Percentiles rank a stretch among this genome's conserved stretches.
Evolutionary conservation across 345 rosid species (phyloP).

Genomic region (rapeseed (Brassica napus)): Da-Ae NC_063451.1:13710501-13711000

Average conservation of each 20-base stretch:
- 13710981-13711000: slow-evolving; percentile 96
- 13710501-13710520: slow-evolving; percentile 84
- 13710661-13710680: slow-evolving; percentile 86
- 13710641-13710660: slow-evolving; percentile 63
- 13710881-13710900: slow-evolving; percentile 63
- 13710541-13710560: slow-evolving; percentile 54
- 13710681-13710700: slow-evolving; percentile 79
- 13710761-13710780: slow-evolving; percentile 86
- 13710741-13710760: slow-evolving; percentile 97
- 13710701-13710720: slow-evolving; percentile 94
- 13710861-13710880: neutral
- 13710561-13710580: slow-evolving; percentile 61
- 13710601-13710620: slow-evolving; percentile 66
- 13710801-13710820: slow-evolving; percentile 55
- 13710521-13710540: slow-evolving; percentile 66
- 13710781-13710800: slow-evolving; percentile 80
- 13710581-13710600: slow-evolving; percentile 90
- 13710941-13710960: slow-evolving; percentile 91
- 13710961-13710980: slow-evolving; percentile 81
- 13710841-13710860: slow-evolving; percentile 37
- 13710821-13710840: slow-evolving; percentile 53
- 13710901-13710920: slow-evolving; percentile 98
- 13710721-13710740: slow-evolving; percentile 90
- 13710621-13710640: slow-evolving; percentile 95
- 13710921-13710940: slow-evolving; percentile 96